Evolutionary conservation across 768 basidiomycete species (phyloP).

Genomic region (Boletus huronensis): DNA sequence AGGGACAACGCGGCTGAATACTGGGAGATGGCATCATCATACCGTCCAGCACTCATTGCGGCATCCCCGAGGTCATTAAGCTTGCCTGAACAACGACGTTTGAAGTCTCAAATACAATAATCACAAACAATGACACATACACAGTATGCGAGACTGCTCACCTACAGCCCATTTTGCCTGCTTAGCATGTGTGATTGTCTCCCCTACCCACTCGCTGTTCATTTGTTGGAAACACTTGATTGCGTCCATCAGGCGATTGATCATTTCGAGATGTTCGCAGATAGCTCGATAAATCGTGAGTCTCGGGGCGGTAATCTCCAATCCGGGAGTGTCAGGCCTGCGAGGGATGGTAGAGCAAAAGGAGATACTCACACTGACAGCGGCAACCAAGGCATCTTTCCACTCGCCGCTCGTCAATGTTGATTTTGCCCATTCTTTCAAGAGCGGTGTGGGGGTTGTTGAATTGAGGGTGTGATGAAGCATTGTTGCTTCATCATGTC

Average conservation of each 20-base stretch:
- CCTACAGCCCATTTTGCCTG: slow-evolving; percentile 1
- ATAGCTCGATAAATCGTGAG: background rate
- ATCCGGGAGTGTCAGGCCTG: background rate
- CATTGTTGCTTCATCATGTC: background rate
- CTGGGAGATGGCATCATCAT: too few relatives aligned
- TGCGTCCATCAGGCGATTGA: background rate
- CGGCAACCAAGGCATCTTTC: background rate
- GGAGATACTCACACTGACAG: background rate
- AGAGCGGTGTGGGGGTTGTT: background rate
- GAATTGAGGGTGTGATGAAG: background rate
- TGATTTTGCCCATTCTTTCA: background rate
- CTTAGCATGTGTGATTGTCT: background rate
- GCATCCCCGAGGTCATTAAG: too few relatives aligned
- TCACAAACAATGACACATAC: too few relatives aligned
- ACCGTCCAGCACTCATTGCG: too few relatives aligned
- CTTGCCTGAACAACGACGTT: too few relatives aligned
- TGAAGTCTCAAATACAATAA: too few relatives aligned
- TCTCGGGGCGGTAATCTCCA: background rate
- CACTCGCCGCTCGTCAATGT: background rate
- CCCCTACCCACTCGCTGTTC: background rate
- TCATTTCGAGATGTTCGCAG: background rate
- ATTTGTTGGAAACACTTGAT: background rate
- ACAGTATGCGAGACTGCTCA: background rate
- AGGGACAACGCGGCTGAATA: too few relatives aligned
- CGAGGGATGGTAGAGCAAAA: background rate